These are phyloP conservation scores for Amphibolis antarctica DNA, from an alignment of 106 monocot species.

Conservation along the genomic window DNA sequence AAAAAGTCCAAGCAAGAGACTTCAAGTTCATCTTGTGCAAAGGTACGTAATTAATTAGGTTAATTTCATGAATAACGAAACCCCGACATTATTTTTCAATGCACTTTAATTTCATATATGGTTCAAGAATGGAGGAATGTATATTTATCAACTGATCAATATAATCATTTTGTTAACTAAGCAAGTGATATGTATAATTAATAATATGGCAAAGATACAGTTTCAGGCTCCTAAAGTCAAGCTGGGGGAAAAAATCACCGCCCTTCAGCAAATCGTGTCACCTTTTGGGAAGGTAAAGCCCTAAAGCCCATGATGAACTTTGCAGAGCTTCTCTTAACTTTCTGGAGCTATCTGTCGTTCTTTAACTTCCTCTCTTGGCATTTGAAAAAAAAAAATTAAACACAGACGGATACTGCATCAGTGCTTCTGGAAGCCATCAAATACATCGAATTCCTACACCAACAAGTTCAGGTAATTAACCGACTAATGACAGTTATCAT, in stretches of 20 bases:
- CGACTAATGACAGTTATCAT: constrained; percentile 1
- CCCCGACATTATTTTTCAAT: no score
- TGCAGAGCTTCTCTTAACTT: no score
- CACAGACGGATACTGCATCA: constrained; percentile 21
- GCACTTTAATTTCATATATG: no score
- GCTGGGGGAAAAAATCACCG: constrained; percentile 64
- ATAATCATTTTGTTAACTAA: no score
- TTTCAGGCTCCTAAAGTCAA: constrained; percentile 74
- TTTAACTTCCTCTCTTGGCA: background rate
- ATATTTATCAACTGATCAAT: no score
- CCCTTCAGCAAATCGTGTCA: constrained; percentile 83
- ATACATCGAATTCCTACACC: constrained; percentile 14
- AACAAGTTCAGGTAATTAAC: constrained; percentile 24
- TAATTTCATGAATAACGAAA: background rate
- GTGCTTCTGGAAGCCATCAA: constrained; percentile 16
- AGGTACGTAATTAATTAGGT: constrained; percentile 21
- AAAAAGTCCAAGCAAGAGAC: constrained; percentile 50
- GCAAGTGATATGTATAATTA: no score
- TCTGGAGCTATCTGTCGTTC: no score
- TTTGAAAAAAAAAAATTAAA: background rate
- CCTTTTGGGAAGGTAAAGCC: constrained; percentile 87
- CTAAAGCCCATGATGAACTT: no score
- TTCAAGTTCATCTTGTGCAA: constrained; percentile 23
- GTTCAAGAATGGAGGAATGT: no score
- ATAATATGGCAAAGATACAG: constrained; percentile 17